Conservation (phyloP, 805 yeast species). For the Yarrowia bubula region DNA sequence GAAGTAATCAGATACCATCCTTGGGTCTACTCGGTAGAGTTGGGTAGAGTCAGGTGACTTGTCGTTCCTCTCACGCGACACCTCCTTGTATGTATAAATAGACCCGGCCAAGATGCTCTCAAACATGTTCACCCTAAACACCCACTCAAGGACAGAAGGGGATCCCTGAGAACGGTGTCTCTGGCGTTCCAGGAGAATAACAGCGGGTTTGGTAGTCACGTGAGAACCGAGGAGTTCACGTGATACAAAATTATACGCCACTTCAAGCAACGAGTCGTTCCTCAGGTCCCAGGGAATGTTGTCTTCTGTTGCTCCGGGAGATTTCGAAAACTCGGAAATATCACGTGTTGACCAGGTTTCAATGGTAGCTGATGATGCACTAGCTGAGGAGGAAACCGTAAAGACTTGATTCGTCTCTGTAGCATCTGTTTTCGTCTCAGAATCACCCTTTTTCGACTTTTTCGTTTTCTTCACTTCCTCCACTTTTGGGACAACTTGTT, state of each 20-base stretch:
- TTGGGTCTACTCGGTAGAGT: neutral
- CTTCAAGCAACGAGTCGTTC: constrained; percentile 9
- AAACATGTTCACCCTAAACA: constrained; percentile 23
- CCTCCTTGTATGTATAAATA: neutral
- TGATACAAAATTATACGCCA: neutral
- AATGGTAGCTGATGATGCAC: neutral
- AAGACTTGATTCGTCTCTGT: neutral
- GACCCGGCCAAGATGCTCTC: constrained; percentile 14
- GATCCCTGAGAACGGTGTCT: constrained; percentile 9
- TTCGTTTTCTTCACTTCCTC: neutral
- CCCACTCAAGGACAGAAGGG: constrained; percentile 19
- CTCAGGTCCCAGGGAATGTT: constrained; percentile 10
- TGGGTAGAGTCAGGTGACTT: neutral
- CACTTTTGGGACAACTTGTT: neutral
- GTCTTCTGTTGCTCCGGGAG: neutral
- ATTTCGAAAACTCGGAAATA: neutral
- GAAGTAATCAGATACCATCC: constrained; percentile 2
- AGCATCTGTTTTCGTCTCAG: neutral
- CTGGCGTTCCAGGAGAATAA: neutral
- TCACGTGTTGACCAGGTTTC: neutral
- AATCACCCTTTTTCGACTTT: neutral
- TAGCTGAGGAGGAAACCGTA: neutral
- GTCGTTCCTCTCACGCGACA: neutral
- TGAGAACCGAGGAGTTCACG: neutral
- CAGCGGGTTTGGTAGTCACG: neutral